Evolutionary conservation across 495 filamentous ascomycete genomes (phyloP).

Genomic region (Neurospora africana): DNA sequence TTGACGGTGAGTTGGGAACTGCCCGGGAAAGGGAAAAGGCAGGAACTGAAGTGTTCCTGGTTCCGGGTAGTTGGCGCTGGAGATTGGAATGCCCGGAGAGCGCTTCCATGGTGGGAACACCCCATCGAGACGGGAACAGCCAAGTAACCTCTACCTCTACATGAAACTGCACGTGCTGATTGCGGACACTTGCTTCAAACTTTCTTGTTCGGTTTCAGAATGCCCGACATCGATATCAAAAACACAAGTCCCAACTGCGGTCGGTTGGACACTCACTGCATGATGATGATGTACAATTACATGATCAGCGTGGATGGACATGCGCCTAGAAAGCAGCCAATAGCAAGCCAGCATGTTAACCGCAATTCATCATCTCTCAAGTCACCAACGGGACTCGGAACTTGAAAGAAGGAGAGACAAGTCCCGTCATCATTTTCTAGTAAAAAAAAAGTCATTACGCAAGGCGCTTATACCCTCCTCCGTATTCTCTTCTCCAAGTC

Average conservation of each 20-base stretch:
- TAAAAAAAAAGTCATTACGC: background rate
- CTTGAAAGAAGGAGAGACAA: background rate
- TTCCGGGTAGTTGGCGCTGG: background rate
- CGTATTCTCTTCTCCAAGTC: background rate
- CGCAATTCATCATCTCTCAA: background rate
- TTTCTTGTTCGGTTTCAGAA: background rate
- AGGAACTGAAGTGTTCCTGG: background rate
- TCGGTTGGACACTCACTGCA: background rate
- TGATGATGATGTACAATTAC: background rate
- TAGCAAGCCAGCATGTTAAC: background rate
- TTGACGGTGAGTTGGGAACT: background rate
- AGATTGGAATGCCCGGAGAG: background rate
- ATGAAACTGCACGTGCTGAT: background rate
- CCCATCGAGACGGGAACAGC: background rate
- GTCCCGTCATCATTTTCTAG: background rate
- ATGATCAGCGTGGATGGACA: background rate
- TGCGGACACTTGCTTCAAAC: background rate
- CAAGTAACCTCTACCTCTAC: background rate
- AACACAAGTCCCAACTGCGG: background rate
- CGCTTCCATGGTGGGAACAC: background rate
- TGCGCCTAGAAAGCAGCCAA: background rate
- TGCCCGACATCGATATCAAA: background rate
- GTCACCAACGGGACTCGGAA: background rate
- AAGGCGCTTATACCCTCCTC: background rate
- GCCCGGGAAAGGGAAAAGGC: background rate